Evolutionary conservation across 1,284 basidiomycete species (phyloP).

Genomic region (Ceratobasidium sp.): DNA sequence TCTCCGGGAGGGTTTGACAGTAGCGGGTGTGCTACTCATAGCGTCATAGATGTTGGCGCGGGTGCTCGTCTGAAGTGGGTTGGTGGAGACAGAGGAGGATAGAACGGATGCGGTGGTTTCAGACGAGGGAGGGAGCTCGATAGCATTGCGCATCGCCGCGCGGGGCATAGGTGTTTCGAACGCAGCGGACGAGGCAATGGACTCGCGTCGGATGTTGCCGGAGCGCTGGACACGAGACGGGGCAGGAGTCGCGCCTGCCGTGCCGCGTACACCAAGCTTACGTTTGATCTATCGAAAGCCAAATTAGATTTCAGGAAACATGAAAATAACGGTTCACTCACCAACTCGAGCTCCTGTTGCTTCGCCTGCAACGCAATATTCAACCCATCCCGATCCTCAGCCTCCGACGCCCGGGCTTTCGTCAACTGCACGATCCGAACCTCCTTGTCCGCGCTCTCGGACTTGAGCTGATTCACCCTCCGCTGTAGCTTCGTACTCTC

Average conservation of each 20-base stretch:
- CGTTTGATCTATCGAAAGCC: slow-evolving; percentile 76
- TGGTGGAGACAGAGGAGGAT: slow-evolving; percentile 34
- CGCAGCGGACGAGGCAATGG: slow-evolving; percentile 29
- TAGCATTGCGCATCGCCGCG: slow-evolving; percentile 18
- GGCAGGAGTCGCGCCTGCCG: slow-evolving; percentile 73
- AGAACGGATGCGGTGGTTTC: slow-evolving; percentile 23
- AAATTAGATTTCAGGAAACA: neutral
- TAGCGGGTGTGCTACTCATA: slow-evolving; percentile 28
- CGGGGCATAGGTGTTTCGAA: slow-evolving; percentile 41
- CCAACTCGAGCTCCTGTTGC: slow-evolving; percentile 90
- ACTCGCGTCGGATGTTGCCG: slow-evolving; percentile 24
- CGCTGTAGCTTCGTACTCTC: slow-evolving; percentile 75
- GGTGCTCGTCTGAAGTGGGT: slow-evolving; percentile 33
- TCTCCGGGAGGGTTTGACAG: slow-evolving; percentile 20
- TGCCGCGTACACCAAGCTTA: slow-evolving; percentile 72
- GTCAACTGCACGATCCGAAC: slow-evolving; percentile 80
- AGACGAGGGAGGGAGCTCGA: slow-evolving; percentile 11
- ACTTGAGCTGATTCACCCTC: slow-evolving; percentile 78
- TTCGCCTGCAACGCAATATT: slow-evolving; percentile 91
- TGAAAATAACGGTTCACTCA: slow-evolving; percentile 60
- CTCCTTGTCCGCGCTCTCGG: slow-evolving; percentile 86
- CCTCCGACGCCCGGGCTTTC: slow-evolving; percentile 76
- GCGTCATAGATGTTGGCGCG: slow-evolving; percentile 37
- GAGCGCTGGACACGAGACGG: slow-evolving; percentile 51
- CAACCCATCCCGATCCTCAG: slow-evolving; percentile 82